phyloP scores from a whole-genome alignment of 2,329 filamentous ascomycete species.

The Fusarium tanahbumbuense region DNA sequence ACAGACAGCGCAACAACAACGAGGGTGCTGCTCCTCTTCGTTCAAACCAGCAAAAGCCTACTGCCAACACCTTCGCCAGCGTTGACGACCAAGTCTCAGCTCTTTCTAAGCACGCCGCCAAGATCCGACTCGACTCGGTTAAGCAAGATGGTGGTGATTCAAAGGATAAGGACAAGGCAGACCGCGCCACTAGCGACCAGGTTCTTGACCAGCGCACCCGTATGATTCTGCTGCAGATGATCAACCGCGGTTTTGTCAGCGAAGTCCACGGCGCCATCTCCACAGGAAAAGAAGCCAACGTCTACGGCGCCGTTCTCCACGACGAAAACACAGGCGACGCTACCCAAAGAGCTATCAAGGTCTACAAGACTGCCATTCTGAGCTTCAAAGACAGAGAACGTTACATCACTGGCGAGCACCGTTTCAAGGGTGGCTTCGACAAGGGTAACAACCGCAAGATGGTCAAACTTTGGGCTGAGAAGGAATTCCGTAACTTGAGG shows the following conservation, averaged over 20 bases:
- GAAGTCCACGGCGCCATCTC: slow-evolving; percentile 96
- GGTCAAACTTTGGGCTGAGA: slow-evolving; percentile 99
- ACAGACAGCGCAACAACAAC: slow-evolving; percentile 80
- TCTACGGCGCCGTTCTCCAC: slow-evolving; percentile 86
- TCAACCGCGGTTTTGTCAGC: slow-evolving; percentile 88
- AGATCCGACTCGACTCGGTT: slow-evolving; percentile 81
- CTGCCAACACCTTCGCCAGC: slow-evolving; percentile 80
- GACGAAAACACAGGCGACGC: slow-evolving; percentile 65
- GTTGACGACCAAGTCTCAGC: slow-evolving; percentile 89
- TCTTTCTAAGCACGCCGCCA: slow-evolving; percentile 85
- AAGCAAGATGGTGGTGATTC: slow-evolving; percentile 58
- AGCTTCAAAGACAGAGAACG: slow-evolving; percentile 98
- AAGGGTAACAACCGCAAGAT: slow-evolving; percentile 96
- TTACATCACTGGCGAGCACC: slow-evolving; percentile 93
- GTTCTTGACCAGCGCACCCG: slow-evolving; percentile 93
- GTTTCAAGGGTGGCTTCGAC: slow-evolving; percentile 90
- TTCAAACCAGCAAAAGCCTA: slow-evolving; percentile 81
- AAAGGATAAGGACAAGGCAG: slow-evolving; percentile 84
- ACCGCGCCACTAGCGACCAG: slow-evolving; percentile 93
- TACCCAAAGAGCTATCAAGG: slow-evolving; percentile 90
- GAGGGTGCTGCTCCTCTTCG: slow-evolving; percentile 68
- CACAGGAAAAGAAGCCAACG: slow-evolving; percentile 98
- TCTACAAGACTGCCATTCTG: slow-evolving; percentile 98
- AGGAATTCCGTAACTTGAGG: slow-evolving; percentile 94
- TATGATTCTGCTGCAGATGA: slow-evolving; percentile 96